Conservation (phyloP, 1,284 basidiomycete genomes). For the Ceratobasidium sp. region DNA sequence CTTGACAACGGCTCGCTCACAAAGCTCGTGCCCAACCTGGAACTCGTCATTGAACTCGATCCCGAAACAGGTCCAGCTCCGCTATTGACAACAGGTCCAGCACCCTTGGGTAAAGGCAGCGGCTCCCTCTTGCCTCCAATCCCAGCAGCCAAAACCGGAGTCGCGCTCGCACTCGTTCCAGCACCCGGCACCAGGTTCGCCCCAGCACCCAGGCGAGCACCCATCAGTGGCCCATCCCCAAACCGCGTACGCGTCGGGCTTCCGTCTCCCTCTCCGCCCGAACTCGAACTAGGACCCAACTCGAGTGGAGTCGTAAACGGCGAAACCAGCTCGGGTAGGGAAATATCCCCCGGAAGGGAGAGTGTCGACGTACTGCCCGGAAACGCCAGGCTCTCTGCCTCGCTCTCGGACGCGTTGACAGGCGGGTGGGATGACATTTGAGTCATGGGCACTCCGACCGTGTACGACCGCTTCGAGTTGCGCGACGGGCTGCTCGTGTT, state of each 20-base stretch:
- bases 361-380: constrained; percentile 27
- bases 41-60: background rate
- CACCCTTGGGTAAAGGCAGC: background rate
- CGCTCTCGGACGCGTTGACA: constrained; percentile 3
- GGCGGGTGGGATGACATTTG: constrained; percentile 7
- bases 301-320: constrained; percentile 25
- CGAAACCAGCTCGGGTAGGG: constrained; percentile 10
- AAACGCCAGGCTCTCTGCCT: constrained; percentile 28
- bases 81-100: background rate
- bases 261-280: background rate
- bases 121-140: background rate
- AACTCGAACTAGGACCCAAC: background rate
- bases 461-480: constrained; percentile 3
- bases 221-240: too few relatives aligned
- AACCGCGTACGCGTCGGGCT: background rate
- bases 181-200: too few relatives aligned
- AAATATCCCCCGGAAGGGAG: constrained; percentile 10
- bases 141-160: background rate
- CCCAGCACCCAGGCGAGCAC: too few relatives aligned
- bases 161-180: too few relatives aligned
- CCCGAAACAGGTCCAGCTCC: background rate
- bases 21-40: background rate
- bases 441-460: constrained; percentile 33
- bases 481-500: constrained; percentile 19
- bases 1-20: background rate